These are phyloP conservation scores for Pezicula neosporulosa DNA, from an alignment of 2,329 filamentous ascomycete genomes.

Conservation along the genomic window DNA sequence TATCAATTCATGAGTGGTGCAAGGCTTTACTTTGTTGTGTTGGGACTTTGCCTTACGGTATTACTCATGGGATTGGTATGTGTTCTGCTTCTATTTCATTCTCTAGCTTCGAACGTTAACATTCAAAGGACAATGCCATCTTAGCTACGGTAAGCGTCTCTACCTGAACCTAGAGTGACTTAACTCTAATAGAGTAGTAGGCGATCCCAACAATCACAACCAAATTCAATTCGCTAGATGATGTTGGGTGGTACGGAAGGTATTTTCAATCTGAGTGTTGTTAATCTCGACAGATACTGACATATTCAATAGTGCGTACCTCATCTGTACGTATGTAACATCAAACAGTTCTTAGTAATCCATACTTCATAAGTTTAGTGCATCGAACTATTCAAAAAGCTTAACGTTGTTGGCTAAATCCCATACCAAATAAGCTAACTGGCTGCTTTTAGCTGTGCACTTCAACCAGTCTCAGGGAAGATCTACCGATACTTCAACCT, in stretches of 20 bases:
- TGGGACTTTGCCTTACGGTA: constrained; percentile 12
- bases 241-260: constrained; percentile 33
- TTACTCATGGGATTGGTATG: constrained; percentile 13
- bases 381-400: no score
- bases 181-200: constrained; percentile 16
- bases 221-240: constrained; percentile 30
- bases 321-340: constrained; percentile 20
- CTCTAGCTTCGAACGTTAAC: background rate
- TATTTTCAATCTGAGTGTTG: background rate
- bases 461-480: constrained; percentile 20
- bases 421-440: background rate
- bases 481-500: constrained; percentile 25
- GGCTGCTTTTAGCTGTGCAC: constrained; percentile 12
- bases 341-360: background rate
- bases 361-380: background rate
- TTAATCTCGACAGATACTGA: background rate
- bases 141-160: constrained; percentile 9
- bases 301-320: constrained; percentile 17
- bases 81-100: constrained; percentile 2
- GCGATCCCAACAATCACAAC: constrained; percentile 35
- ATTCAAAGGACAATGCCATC: constrained; percentile 15
- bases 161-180: background rate
- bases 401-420: background rate
- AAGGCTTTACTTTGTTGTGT: constrained; percentile 8
- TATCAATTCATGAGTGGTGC: constrained; percentile 8